These are phyloP conservation scores for Canavalia ensiformis DNA, from an alignment of 306 rosid genomes.

Conservation along the genomic window DNA sequence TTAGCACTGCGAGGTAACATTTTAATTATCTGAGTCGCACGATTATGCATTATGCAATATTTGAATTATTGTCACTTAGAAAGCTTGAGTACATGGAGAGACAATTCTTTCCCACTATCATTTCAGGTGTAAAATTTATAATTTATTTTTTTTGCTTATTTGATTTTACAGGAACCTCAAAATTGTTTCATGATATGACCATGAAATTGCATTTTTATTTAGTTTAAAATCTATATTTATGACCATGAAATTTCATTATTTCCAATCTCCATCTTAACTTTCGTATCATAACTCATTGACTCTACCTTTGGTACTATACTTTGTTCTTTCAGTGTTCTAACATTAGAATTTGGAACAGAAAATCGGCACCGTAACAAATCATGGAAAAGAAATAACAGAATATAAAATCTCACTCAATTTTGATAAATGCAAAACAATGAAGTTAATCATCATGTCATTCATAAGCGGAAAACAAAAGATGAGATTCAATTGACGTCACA, in stretches of 20 bases:
- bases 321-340: background rate
- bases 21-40: background rate
- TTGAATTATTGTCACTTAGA: too few species aligned
- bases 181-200: too few species aligned
- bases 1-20: background rate
- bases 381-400: background rate
- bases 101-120: background rate
- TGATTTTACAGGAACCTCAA: background rate
- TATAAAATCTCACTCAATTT: background rate
- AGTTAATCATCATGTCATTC: background rate
- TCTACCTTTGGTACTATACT: too few species aligned
- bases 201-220: too few species aligned
- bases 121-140: background rate
- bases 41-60: too few species aligned
- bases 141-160: background rate
- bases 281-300: too few species aligned
- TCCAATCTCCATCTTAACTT: too few species aligned
- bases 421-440: background rate
- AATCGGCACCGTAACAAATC: background rate
- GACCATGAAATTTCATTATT: too few species aligned
- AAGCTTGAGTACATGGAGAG: background rate
- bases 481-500: slow-evolving; percentile 16
- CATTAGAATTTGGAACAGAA: background rate
- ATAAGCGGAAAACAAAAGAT: background rate
- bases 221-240: too few species aligned